Evolutionary conservation across 1,139 yeast genomes (phyloP).

Genomic region (Scheffersomyces cryptocercus): DNA sequence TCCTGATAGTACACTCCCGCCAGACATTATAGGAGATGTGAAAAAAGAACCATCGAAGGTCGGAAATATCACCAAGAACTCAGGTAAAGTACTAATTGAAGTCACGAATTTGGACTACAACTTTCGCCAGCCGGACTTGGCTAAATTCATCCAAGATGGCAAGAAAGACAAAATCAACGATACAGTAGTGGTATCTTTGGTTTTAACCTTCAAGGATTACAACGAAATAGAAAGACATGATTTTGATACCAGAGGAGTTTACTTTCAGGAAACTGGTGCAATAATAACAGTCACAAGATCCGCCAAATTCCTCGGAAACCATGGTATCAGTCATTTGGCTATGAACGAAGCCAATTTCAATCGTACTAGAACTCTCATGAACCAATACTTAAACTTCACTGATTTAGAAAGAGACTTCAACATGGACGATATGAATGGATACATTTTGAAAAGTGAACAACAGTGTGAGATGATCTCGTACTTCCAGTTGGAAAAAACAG

Average conservation of each 20-base stretch:
- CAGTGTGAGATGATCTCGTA: constrained; percentile 74
- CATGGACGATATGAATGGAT: constrained; percentile 40
- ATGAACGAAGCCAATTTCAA: constrained; percentile 45
- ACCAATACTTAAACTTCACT: constrained; percentile 43
- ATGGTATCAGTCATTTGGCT: constrained; percentile 60
- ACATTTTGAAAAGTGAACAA: constrained; percentile 35
- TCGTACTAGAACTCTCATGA: constrained; percentile 37
- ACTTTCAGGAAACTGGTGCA: constrained; percentile 71
- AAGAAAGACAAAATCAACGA: constrained; percentile 24
- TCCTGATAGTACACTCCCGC: constrained; percentile 17
- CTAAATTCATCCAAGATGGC: constrained; percentile 13
- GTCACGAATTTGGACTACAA: constrained; percentile 28
- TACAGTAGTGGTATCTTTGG: constrained; percentile 31
- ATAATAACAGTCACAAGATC: constrained; percentile 63
- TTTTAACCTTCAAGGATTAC: constrained; percentile 34
- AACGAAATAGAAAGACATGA: constrained; percentile 46
- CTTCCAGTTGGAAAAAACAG: constrained; percentile 67
- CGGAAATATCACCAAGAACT: constrained; percentile 29
- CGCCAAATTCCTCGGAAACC: constrained; percentile 71
- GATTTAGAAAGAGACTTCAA: constrained; percentile 33
- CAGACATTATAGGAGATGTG: not conserved
- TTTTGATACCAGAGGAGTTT: constrained; percentile 62
- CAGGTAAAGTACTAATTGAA: constrained; percentile 28
- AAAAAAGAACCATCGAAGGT: constrained; percentile 10
- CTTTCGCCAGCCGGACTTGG: constrained; percentile 19